Base-by-base conservation (phyloP, 2,329 filamentous ascomycete genomes). In the Calycina marina region DNA sequence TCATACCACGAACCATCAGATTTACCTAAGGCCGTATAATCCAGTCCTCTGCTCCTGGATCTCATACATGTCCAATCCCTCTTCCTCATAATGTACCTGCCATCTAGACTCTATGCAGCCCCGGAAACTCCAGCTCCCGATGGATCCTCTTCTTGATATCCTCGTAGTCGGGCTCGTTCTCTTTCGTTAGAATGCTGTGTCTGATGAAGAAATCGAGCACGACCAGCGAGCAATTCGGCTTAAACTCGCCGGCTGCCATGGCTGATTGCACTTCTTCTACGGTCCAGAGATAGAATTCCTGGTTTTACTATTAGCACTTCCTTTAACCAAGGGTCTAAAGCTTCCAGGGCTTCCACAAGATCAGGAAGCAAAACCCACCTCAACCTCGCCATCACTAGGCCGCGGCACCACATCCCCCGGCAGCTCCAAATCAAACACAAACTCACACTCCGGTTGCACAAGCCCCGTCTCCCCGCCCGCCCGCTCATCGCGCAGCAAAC, bases 401-500 rank as follows among this genome's bases (percentile, higher is more conserved):
- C 67, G 69, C 9, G 80, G 85, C 20, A 71, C 59, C 4, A 84
- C 64, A 37, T 74, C 72, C 4, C 61, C 56, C 2, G 77, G 69
- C 41, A 98, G 61, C 55, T 84, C 76, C 40, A 96, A 60, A 53
- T 98, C 85, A 58, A 90, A 98, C 27, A 93, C 63, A 62, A 85
- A 94, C 57, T 96, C 78, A 48, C 75, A 77, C 58, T 96, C 90
- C 0, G 90, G 90, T 57, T 93, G 88, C 51, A 93, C 65, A 48
- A 92, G 64, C 8, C 77, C 78, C 6, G 67, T 72, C 57, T 94
- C 84, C 6, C 85, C 86, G 8, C 84, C 83, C 3, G 83, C 75
- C 18, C 72, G 65, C 46, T 69, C 61, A 48, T 84, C 77, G 8
- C 85, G 73, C 42, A 93, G 67, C 58, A 88, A 79, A 42, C 85